Base-by-base conservation (phyloP, 2,329 filamentous ascomycete genomes). In the Alternaria sp. region DNA sequence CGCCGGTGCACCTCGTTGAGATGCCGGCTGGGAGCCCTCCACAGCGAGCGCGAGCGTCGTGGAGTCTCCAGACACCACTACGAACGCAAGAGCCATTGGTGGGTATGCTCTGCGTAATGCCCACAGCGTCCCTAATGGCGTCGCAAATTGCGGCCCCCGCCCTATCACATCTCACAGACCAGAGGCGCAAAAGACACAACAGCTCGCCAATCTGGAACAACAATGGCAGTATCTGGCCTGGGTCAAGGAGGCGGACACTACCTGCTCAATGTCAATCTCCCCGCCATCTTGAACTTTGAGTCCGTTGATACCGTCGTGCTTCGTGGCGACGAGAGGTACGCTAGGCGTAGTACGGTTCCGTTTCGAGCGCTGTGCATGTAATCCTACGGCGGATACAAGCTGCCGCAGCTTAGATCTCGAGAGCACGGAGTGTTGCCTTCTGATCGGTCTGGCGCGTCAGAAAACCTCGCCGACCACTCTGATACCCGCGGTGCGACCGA, bases 151-250 rank as follows among this genome's bases (percentile, higher is more conserved):
- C 31, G 24, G 24, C 29, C 31, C 24, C 42, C 31, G 36, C 39
- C 51, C 55, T 54, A 58, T 54, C 51, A 44, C 44, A 21, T 23
- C 51, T 29, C 26, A 17, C 29, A n/a, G 17, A 17, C n/a, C 31
- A 31, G 31, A 49, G 44, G 37, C 51, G 51, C 51, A 55, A 34
- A 46, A n/a, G 51, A 50, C 37, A 54, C 54, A 58, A 37, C 44
- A 51, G 23, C 56, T 58, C 56, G 56, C 56, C 56, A 34, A 58
- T 58, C 56, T 58, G 44, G 29, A 48, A 36, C 31, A 36, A 48
- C 44, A 17, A 36, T 26, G 44, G 44, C 44, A 48, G 44, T 36
- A 48, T 48, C 44, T 48, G 44, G 31, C 34, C 44, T 48, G 44
- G 23, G 31, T 36, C 17, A 24, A 46, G 29, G 29, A 46, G 29